Conservation (phyloP, 306 rosid species). For the Castanea mollissima region DNA sequence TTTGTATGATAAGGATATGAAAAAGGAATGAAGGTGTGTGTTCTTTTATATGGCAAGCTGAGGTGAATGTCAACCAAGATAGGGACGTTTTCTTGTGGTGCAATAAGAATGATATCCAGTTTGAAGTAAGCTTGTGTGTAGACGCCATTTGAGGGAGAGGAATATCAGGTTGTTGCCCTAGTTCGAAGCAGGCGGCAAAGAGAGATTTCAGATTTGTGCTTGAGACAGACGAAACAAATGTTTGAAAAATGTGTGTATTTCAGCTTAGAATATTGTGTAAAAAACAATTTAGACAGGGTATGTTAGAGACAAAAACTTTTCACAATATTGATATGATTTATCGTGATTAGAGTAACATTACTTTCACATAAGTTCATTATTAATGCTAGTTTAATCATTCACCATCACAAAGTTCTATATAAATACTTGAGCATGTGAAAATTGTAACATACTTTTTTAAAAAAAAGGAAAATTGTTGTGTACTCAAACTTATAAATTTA, state of each 20-base stretch:
- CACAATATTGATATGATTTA: no score
- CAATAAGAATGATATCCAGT: not conserved
- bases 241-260: slow-evolving; percentile 11
- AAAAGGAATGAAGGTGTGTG: not conserved
- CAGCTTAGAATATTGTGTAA: no score
- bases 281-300: no score
- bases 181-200: slow-evolving; percentile 34
- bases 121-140: slow-evolving; percentile 23
- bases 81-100: slow-evolving; percentile 31
- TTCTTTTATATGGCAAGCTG: slow-evolving; percentile 22
- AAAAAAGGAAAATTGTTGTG: no score
- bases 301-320: no score
- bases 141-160: not conserved
- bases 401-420: no score
- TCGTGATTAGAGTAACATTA: no score
- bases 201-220: slow-evolving; percentile 23
- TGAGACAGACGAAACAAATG: slow-evolving; percentile 30
- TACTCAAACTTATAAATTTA: no score
- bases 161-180: not conserved
- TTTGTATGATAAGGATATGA: not conserved
- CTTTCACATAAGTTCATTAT: no score
- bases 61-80: slow-evolving; percentile 11
- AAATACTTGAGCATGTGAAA: no score
- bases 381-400: no score
- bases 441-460: no score